Base-by-base conservation (phyloP, 352 stramenopile species). In the Phytophthora colocasiae region DNA sequence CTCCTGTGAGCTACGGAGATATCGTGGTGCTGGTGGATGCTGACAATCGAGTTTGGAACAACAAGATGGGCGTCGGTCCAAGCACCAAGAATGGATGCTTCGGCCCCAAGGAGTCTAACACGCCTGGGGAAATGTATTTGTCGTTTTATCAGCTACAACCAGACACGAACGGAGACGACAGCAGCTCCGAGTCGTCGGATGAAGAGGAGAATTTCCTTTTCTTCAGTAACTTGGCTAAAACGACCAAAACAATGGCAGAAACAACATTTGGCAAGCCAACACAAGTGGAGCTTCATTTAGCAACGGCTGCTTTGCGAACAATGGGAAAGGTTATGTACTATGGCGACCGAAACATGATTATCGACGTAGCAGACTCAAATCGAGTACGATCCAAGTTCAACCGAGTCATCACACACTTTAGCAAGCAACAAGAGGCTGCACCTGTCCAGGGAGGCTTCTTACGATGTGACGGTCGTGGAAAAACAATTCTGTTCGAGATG, bases 1-100 rank as follows among this genome's bases (percentile, higher is more conserved):
- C 74, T 3, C 82, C 87, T 14, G 83, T 95, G 54, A 89, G 80
- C 66, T 95, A 95, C 39, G 85, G 85, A 39, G 85, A 93, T 45
- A 83, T 93, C 12, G 72, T 95, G n/a, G 78, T 93, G 53, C 78
- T 95, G n/a, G 79, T 90, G 29, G 82, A 95, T 52, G 75, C 82
- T 34, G 59, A 67, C 40, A 80, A 77, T 14, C 66, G 69, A 40
- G 84, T 94, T 7, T 95, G 87, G 87, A 95, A 95, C 75, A 95
- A 94, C 78, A 95, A 95, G 58, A 91, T 92, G 59, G 82, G 87
- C 48, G 73, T 87, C 6, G 83, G 83, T 0, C 85, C 85, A 2
- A 91, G 83, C 31, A 89, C 81, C n/a, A 85, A 87, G 60, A 92
- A 91, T 51, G 87, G 87, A 4, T 90, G 88, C 71, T 89, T 95